Evolutionary conservation across 306 rosid genomes (phyloP).

Genomic region (Sindora glabra): DNA sequence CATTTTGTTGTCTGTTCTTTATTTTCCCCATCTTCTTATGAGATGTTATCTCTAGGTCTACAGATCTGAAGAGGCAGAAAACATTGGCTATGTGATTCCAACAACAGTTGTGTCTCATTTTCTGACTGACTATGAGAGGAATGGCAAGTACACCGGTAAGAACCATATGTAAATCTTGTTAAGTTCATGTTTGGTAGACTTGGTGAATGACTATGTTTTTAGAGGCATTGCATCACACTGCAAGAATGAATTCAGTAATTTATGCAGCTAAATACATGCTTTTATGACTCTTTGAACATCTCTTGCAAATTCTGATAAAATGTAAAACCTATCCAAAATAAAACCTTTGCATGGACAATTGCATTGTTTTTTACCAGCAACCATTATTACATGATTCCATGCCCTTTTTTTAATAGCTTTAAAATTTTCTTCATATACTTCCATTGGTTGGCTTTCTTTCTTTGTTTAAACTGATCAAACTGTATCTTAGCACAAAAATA

Average conservation of each 20-base stretch:
- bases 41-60: conserved; percentile 72
- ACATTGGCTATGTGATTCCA: conserved; percentile 98
- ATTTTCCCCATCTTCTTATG: conserved; percentile 26
- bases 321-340: background rate
- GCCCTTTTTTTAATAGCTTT: conserved; percentile 6
- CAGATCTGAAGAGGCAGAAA: conserved; percentile 98
- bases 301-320: background rate
- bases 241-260: conserved; percentile 1
- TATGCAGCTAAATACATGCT: background rate
- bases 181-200: conserved; percentile 11
- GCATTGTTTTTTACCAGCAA: background rate
- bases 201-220: conserved; percentile 10
- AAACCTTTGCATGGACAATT: background rate
- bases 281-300: conserved; percentile 1
- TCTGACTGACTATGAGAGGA: conserved; percentile 78
- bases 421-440: background rate
- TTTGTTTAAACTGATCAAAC: background rate
- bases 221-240: conserved; percentile 1
- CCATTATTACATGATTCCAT: no score
- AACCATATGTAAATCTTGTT: conserved; percentile 13
- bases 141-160: conserved; percentile 90
- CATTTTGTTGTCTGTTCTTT: background rate
- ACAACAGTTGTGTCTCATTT: conserved; percentile 94
- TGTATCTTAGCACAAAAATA: conserved; percentile 5
- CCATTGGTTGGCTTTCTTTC: conserved; percentile 6